These are phyloP conservation scores for Pisolithus thermaeus DNA, from an alignment of 1,284 basidiomycete genomes.

Conservation along the genomic window DNA sequence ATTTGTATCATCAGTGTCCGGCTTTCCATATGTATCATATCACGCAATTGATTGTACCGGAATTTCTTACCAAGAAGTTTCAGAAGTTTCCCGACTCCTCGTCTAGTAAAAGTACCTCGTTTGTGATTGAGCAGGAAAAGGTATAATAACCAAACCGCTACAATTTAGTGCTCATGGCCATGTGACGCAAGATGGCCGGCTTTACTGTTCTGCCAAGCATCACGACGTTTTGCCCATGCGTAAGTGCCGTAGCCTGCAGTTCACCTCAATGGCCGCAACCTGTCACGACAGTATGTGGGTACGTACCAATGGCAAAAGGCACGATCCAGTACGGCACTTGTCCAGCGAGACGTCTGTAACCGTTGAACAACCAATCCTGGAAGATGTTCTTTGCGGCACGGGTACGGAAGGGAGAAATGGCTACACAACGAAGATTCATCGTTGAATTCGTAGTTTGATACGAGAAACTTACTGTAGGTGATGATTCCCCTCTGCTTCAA, in stretches of 20 bases:
- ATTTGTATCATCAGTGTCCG: too few species aligned
- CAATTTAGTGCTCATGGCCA: slow-evolving; percentile 18
- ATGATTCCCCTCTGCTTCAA: slow-evolving; percentile 74
- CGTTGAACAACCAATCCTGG: slow-evolving; percentile 81
- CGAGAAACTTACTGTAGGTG: slow-evolving; percentile 65
- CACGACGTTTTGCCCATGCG: slow-evolving; percentile 74
- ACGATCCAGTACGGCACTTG: slow-evolving; percentile 79
- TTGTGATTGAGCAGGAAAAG: slow-evolving; percentile 12
- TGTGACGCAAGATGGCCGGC: slow-evolving; percentile 63
- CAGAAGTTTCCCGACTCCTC: neutral
- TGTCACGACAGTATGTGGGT: neutral
- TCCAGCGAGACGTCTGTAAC: slow-evolving; percentile 69
- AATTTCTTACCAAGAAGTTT: too few species aligned
- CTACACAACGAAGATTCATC: slow-evolving; percentile 35
- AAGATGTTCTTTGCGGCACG: slow-evolving; percentile 69
- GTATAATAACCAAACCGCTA: slow-evolving; percentile 7
- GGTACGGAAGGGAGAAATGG: slow-evolving; percentile 76
- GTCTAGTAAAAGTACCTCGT: slow-evolving; percentile 6
- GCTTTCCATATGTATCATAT: too few species aligned
- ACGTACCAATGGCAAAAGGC: slow-evolving; percentile 76
- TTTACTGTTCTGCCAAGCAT: slow-evolving; percentile 74
- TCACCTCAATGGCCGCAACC: neutral
- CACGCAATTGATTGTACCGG: too few species aligned
- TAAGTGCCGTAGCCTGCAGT: slow-evolving; percentile 74
- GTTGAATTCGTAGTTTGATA: neutral